A percentile compares a stretch with the other conserved stretches of the same genome.
phyloP scores from a whole-genome alignment of 192 early-diverging fungal genomes.

The Backusella tuberculispora region DNA sequence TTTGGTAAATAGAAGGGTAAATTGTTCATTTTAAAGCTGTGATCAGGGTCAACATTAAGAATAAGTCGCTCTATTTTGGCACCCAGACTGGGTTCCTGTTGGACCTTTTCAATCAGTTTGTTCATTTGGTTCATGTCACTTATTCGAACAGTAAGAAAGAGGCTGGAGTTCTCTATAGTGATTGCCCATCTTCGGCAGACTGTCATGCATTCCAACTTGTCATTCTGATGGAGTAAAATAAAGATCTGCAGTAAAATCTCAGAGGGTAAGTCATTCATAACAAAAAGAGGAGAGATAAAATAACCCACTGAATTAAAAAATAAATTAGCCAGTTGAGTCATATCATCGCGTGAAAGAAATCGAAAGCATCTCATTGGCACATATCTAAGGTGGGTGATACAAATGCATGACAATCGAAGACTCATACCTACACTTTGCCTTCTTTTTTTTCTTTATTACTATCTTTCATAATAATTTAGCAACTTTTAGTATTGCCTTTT shows the following conservation, averaged over 20 bases:
- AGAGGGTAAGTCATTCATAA: background rate
- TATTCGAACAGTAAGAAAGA: background rate
- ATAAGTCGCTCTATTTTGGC: background rate
- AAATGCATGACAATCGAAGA: no score
- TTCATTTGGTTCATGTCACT: background rate
- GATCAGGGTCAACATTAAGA: background rate
- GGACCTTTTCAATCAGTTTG: background rate
- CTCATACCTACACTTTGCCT: no score
- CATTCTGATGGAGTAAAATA: background rate
- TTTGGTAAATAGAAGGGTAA: background rate
- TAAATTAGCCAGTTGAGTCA: no score
- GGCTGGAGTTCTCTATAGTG: background rate
- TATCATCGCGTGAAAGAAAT: no score
- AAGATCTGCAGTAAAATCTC: background rate
- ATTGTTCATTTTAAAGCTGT: background rate
- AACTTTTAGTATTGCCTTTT: no score
- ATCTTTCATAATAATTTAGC: no score
- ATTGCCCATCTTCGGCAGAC: background rate
- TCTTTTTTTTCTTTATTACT: no score
- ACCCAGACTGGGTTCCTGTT: background rate
- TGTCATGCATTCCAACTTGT: slow-evolving; percentile 6
- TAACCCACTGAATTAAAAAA: no score
- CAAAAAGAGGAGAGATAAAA: no score
- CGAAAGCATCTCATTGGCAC: no score
- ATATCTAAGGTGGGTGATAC: no score